Evolutionary conservation across 257 asterid species (phyloP), one percentile per base, ranked within the genome.

Genomic region (Oldenlandia corymbosa): DNA sequence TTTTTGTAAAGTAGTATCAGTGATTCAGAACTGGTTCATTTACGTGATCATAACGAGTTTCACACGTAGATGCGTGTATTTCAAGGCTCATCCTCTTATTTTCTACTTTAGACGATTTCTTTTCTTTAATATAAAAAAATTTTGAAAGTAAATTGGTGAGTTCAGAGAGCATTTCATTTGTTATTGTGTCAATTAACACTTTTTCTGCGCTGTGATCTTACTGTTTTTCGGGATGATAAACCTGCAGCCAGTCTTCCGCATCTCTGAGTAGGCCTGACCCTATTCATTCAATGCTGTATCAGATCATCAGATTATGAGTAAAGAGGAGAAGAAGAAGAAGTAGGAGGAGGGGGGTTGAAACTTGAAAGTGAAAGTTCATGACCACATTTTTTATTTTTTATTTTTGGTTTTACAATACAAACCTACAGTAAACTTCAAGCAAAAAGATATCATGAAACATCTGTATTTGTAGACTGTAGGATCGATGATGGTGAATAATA

Each of bases 301-400:
- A 51, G 63, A 49, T 49, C 55, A 41, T 46, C 24, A n/a, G n/a
- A n/a, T n/a, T n/a, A 26, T 28, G n/a, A 0, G 18, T 10, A 1
- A 30, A 23, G 5, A 55, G 24, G 1, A 5, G 12, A 41, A 5
- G n/a, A 24, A 24, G 32, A 26, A 58, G 62, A 58, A 43, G n/a
- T n/a, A n/a, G n/a, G n/a, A n/a, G n/a, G n/a, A 4, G 60, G 36
- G 66, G 49, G 45, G 27, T 48, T 39, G 75, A 70, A 70, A 71
- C n/a, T 48, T 39, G 75, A 70, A 70, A 71, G 75, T 52, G 70
- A 63, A 47, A 55, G 55, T 18, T 64, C 70, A 63, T 64, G 70
- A 55, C 66, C 69, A 32, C 46, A 18, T 61, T 43, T 37, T 13
- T 42, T 28, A 61, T 21, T 57, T 32, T 41, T 58, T 49, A 18